Percentiles rank a stretch among this genome's conserved stretches.
Evolutionary conservation across 305 asterid species (phyloP).

Genomic region (Rubia peregrina): DNA sequence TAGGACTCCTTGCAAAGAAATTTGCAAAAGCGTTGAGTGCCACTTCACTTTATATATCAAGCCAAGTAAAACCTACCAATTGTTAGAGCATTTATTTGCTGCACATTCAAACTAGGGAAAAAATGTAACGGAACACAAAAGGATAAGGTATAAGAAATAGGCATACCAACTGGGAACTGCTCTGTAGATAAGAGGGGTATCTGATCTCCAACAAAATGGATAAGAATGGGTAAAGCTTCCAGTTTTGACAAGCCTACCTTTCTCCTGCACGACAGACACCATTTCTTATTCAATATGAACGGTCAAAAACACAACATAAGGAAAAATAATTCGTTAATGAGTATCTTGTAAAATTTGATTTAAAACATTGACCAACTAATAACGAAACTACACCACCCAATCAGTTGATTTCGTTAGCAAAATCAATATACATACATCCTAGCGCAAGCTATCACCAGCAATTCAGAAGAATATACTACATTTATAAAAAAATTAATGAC

Average conservation of each 20-base stretch:
- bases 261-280: constrained; percentile 33
- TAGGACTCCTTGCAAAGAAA: not conserved
- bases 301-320: not conserved
- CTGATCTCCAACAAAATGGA: constrained; percentile 96
- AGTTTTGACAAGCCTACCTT: constrained; percentile 80
- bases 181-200: constrained; percentile 90
- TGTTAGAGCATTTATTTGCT: not conserved
- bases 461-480: not conserved
- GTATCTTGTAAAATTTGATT: not conserved
- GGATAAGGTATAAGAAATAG: not conserved
- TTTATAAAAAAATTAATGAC: not conserved
- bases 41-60: not conserved
- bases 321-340: not conserved
- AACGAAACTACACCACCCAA: not conserved
- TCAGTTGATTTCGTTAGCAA: not conserved
- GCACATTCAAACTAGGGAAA: not conserved
- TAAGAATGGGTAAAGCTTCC: constrained; percentile 77
- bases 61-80: not conserved
- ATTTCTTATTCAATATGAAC: not conserved
- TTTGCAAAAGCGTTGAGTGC: not conserved
- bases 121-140: not conserved
- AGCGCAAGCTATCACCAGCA: not conserved
- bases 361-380: not conserved
- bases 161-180: constrained; percentile 93
- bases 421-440: not conserved